These are phyloP conservation scores for Aspergillus sclerotiicarbonarius DNA, from an alignment of 495 filamentous ascomycete genomes.

Conservation along the genomic window DNA sequence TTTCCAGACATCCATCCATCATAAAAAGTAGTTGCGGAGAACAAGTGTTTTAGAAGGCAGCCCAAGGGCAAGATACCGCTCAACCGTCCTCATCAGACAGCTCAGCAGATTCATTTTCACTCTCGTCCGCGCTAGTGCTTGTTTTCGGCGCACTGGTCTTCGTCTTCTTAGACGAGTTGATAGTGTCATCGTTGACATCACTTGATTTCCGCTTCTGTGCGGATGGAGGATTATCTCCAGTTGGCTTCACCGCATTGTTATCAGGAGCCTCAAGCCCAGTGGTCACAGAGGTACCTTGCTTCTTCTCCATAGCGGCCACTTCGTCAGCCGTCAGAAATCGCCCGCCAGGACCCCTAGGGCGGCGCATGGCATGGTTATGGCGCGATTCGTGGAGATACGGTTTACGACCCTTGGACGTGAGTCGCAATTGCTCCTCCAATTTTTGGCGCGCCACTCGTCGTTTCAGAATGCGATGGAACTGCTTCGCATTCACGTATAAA, in stretches of 20 bases:
- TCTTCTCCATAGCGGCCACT: slow-evolving; percentile 82
- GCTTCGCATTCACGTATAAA: slow-evolving; percentile 96
- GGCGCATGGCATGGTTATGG: slow-evolving; percentile 97
- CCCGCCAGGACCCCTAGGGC: slow-evolving; percentile 92
- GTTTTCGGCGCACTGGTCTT: slow-evolving; percentile 35
- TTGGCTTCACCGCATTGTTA: slow-evolving; percentile 26
- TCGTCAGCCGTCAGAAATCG: slow-evolving; percentile 98
- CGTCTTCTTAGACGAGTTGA: slow-evolving; percentile 44
- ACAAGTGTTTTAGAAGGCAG: slow-evolving; percentile 18
- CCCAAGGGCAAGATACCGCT: slow-evolving; percentile 18
- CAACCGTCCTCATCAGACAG: slow-evolving; percentile 51
- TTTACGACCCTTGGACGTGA: slow-evolving; percentile 93
- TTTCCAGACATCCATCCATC: slow-evolving; percentile 34
- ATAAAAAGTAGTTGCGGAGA: slow-evolving; percentile 26
- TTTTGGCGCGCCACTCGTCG: slow-evolving; percentile 88
- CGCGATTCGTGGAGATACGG: slow-evolving; percentile 98
- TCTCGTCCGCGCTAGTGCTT: slow-evolving; percentile 46
- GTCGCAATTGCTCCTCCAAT: slow-evolving; percentile 82
- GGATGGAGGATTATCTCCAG: slow-evolving; percentile 24
- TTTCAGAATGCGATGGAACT: slow-evolving; percentile 97
- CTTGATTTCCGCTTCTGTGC: slow-evolving; percentile 54
- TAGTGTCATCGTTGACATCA: slow-evolving; percentile 41
- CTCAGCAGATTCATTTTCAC: slow-evolving; percentile 49
- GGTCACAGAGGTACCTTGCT: slow-evolving; percentile 25
- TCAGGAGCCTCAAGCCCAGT: slow-evolving; percentile 36